These are phyloP conservation scores for Eutypa lata DNA, from an alignment of 2,329 filamentous ascomycete genomes.

Conservation along the genomic window DNA sequence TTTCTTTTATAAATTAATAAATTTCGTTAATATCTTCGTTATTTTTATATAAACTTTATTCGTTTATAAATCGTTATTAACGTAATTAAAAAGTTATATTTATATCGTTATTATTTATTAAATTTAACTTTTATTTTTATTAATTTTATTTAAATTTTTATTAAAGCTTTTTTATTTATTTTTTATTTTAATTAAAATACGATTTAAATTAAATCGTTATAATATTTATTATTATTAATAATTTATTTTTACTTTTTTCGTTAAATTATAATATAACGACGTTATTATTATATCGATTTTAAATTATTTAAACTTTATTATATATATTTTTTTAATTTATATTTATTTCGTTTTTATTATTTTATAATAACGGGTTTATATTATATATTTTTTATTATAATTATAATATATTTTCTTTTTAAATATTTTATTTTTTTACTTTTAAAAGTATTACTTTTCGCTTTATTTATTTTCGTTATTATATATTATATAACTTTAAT, in stretches of 20 bases:
- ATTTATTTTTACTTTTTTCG: background rate
- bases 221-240: no score
- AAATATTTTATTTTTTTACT: no score
- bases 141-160: background rate
- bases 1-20: no score
- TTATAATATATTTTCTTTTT: no score
- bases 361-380: background rate
- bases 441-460: no score
- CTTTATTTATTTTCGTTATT: background rate
- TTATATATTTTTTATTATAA: background rate
- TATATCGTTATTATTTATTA: background rate
- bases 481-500: background rate
- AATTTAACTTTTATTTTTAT: no score
- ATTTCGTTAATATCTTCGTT: no score
- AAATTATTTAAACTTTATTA: background rate
- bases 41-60: no score
- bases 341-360: background rate
- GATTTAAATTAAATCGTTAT: no score
- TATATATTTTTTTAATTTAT: background rate
- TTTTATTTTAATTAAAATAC: background rate
- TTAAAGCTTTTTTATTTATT: background rate
- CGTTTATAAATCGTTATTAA: background rate
- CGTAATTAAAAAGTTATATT: background rate
- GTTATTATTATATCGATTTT: background rate
- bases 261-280: no score